These are phyloP conservation scores for Sphaerobolus stellatus DNA, from an alignment of 1,284 basidiomycete species.

Conservation along the genomic window DNA sequence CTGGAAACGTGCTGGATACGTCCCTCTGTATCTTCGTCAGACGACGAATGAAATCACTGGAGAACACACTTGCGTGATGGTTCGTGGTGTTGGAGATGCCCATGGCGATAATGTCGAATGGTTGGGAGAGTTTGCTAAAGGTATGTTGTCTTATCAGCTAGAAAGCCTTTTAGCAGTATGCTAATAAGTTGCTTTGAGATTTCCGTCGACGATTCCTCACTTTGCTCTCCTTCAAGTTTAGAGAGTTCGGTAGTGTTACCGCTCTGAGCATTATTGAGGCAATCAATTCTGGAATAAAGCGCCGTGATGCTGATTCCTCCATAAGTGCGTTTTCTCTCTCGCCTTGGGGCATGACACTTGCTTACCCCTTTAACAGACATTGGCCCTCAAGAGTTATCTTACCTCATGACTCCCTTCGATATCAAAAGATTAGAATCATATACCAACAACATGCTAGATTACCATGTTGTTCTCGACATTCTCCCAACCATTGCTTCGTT, in stretches of 20 bases:
- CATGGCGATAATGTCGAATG: constrained; percentile 66
- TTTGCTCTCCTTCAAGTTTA: constrained; percentile 91
- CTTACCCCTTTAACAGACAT: constrained; percentile 40
- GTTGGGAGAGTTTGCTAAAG: constrained; percentile 88
- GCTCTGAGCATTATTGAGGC: constrained; percentile 90
- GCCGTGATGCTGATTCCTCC: constrained; percentile 42
- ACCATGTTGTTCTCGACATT: constrained; percentile 93
- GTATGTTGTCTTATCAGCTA: constrained; percentile 41
- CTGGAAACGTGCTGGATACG: constrained; percentile 93
- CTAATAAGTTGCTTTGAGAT: too few relatives aligned
- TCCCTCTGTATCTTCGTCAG: constrained; percentile 92
- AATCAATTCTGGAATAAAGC: constrained; percentile 65
- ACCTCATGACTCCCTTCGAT: constrained; percentile 88
- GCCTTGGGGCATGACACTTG: constrained; percentile 5
- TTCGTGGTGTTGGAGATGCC: constrained; percentile 74
- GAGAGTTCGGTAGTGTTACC: constrained; percentile 86
- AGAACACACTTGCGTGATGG: constrained; percentile 95
- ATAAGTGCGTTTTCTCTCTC: constrained; percentile 37
- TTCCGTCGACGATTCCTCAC: constrained; percentile 91
- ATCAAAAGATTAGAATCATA: constrained; percentile 95
- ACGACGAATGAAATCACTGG: constrained; percentile 94
- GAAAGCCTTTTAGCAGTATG: too few relatives aligned
- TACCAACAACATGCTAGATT: constrained; percentile 94
- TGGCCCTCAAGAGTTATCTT: constrained; percentile 66
- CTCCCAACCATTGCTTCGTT: constrained; percentile 78